Percentiles rank a stretch among this genome's conserved stretches.
These are phyloP conservation scores for Colletotrichum siamense DNA, from an alignment of 2,329 filamentous ascomycete species.

Conservation along the genomic window DNA sequence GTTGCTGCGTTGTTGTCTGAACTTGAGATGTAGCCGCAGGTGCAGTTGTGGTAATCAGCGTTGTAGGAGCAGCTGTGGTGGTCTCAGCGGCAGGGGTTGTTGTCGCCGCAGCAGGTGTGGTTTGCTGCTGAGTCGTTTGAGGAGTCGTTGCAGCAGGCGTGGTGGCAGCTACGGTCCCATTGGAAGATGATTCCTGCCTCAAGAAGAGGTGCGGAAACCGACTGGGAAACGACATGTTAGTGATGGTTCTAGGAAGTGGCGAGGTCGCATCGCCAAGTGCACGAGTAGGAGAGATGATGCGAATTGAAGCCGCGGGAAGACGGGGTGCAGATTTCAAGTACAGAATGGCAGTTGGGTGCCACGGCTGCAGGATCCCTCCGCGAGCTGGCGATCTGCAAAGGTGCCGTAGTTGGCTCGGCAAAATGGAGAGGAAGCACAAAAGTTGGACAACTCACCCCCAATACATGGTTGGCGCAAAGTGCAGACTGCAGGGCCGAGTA, in stretches of 20 bases:
- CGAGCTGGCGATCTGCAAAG: slow-evolving; percentile 11
- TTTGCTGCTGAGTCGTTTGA: background rate
- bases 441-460: slow-evolving; percentile 11
- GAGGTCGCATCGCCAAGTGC: background rate
- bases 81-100: background rate
- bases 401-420: background rate
- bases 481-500: background rate
- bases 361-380: background rate
- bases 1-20: slow-evolving; percentile 14
- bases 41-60: slow-evolving; percentile 12
- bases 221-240: slow-evolving; percentile 34
- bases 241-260: background rate
- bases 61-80: slow-evolving; percentile 20
- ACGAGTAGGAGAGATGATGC: background rate
- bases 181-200: slow-evolving; percentile 29
- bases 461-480: slow-evolving; percentile 1
- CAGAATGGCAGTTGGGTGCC: background rate
- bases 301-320: background rate
- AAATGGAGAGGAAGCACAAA: background rate
- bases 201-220: slow-evolving; percentile 26
- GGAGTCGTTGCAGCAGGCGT: slow-evolving; percentile 11
- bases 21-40: slow-evolving; percentile 15
- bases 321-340: background rate
- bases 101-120: background rate
- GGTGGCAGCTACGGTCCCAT: slow-evolving; percentile 3